Evolutionary conservation across 768 basidiomycete genomes (phyloP).

Genomic region (Pleurotus pulmonarius): DNA sequence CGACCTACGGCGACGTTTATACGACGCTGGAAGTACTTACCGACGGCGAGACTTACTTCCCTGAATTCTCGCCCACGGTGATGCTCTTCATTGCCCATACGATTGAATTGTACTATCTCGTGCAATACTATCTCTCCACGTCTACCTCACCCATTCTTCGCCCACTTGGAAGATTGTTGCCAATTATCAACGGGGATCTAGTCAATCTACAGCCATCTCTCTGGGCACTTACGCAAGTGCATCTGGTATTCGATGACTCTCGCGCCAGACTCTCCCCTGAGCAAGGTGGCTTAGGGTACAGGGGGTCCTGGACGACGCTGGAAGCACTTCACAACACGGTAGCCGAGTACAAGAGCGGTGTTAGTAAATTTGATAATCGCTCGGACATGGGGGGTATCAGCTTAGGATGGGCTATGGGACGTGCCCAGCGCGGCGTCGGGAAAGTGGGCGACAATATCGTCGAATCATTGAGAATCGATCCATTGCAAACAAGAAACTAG

Average conservation of each 20-base stretch:
- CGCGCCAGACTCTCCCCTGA: constrained; percentile 50
- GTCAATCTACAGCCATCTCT: constrained; percentile 58
- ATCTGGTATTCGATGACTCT: constrained; percentile 65
- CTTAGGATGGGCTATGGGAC: constrained; percentile 34
- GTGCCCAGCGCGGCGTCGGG: constrained; percentile 22
- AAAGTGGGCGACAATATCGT: constrained; percentile 24
- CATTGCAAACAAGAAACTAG: constrained; percentile 15
- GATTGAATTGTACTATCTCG: constrained; percentile 53
- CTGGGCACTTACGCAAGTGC: constrained; percentile 48
- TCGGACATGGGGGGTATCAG: constrained; percentile 42
- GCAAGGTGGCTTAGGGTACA: constrained; percentile 63
- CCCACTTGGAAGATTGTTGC: constrained; percentile 34
- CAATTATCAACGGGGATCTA: constrained; percentile 43
- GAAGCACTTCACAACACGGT: constrained; percentile 56
- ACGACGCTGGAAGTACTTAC: constrained; percentile 50
- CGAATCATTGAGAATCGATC: constrained; percentile 23
- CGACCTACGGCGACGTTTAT: constrained; percentile 64
- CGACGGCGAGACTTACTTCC: constrained; percentile 55
- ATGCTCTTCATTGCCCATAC: constrained; percentile 63
- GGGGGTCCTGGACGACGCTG: constrained; percentile 53
- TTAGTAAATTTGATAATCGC: constrained; percentile 32
- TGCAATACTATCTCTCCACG: constrained; percentile 35
- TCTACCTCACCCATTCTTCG: constrained; percentile 21
- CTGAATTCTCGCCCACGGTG: constrained; percentile 50
- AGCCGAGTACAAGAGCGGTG: constrained; percentile 40